Conservation (phyloP, 768 basidiomycete species). For the Russula dissimulans region DNA sequence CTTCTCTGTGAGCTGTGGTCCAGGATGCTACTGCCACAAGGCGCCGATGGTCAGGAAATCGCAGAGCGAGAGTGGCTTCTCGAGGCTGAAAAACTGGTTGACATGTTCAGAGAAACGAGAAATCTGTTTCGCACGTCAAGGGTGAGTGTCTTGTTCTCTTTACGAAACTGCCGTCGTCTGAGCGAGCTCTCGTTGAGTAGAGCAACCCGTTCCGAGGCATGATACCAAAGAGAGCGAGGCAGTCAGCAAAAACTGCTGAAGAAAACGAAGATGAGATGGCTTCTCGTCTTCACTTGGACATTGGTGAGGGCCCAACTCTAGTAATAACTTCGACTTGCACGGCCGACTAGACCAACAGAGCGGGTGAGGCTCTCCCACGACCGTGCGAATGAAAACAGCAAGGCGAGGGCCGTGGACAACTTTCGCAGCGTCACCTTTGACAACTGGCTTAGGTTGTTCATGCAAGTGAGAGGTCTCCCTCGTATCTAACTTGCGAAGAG, state of each 20-base stretch:
- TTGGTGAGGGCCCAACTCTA: constrained; percentile 38
- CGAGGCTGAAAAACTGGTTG: constrained; percentile 79
- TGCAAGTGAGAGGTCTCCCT: constrained; percentile 49
- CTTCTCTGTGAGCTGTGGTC: constrained; percentile 57
- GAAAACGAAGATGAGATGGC: constrained; percentile 65
- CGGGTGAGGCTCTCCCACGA: constrained; percentile 48
- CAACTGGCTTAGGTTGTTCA: constrained; percentile 76
- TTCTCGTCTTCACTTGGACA: constrained; percentile 63
- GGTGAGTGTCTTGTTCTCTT: constrained; percentile 33
- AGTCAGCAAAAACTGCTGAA: constrained; percentile 32
- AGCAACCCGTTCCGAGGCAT: constrained; percentile 58
- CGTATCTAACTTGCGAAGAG: too few species aligned
- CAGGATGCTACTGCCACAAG: constrained; percentile 35
- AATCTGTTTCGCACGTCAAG: constrained; percentile 71
- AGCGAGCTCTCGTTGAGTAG: constrained; percentile 22
- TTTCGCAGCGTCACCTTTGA: constrained; percentile 80
- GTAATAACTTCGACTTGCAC: not conserved
- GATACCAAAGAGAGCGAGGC: constrained; percentile 43
- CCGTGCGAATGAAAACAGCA: constrained; percentile 33
- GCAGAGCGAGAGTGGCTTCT: constrained; percentile 68
- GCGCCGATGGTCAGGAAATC: constrained; percentile 35
- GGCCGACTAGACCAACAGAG: constrained; percentile 31
- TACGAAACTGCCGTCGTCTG: not conserved
- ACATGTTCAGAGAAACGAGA: constrained; percentile 81
- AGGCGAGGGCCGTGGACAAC: constrained; percentile 40